These are phyloP conservation scores for Neospora caninum DNA, from an alignment of 169 alveolate species.

Conservation along the genomic window DNA sequence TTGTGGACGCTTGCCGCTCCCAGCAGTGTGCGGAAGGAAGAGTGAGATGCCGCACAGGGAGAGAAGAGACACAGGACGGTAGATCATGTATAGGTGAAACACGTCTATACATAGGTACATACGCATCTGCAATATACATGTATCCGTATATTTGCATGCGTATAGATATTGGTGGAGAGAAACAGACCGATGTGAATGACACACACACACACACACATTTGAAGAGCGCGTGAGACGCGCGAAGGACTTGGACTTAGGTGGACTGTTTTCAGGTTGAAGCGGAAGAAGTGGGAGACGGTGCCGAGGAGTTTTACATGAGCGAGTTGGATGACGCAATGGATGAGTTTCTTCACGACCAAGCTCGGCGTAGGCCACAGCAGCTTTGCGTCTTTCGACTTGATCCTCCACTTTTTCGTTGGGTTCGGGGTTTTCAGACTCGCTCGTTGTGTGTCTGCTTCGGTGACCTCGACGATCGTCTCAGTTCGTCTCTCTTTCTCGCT, in stretches of 20 bases:
- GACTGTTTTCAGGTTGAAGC: background rate
- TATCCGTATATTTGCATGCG: background rate
- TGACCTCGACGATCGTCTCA: too few relatives aligned
- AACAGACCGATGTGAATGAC: background rate
- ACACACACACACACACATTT: too few relatives aligned
- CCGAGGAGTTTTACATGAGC: background rate
- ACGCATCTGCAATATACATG: background rate
- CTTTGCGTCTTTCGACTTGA: background rate
- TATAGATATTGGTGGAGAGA: background rate
- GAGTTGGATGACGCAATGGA: slow-evolving; percentile 13
- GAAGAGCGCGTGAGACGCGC: too few relatives aligned
- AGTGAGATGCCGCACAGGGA: too few relatives aligned
- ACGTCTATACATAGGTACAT: background rate
- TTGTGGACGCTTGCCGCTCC: too few relatives aligned
- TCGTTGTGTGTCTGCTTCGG: background rate
- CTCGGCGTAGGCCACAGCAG: background rate
- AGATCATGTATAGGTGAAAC: too few relatives aligned
- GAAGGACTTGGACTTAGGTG: too few relatives aligned
- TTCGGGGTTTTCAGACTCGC: background rate
- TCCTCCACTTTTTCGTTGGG: background rate
- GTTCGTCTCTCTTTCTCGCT: too few relatives aligned
- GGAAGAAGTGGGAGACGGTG: background rate
- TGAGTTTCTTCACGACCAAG: slow-evolving; percentile 21
- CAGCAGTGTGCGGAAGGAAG: too few relatives aligned
- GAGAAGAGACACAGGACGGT: too few relatives aligned